Evolutionary conservation across 2,329 filamentous ascomycete genomes (phyloP).

Genomic region (Diaporthe sp.): DNA sequence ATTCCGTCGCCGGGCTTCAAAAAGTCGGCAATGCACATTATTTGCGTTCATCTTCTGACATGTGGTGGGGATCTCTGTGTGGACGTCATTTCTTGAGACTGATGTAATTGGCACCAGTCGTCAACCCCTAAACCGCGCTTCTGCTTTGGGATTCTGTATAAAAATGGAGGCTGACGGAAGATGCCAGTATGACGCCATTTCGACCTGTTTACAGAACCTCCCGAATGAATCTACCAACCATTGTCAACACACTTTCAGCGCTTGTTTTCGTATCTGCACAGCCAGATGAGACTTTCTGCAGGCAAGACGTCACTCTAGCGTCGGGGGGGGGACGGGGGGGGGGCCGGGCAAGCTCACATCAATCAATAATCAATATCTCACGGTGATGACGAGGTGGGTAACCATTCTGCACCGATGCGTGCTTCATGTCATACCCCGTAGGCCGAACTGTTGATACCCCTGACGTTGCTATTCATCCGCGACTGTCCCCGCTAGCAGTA

Average conservation of each 20-base stretch:
- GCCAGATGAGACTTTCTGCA: conserved; percentile 19
- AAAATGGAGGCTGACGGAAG: conserved; percentile 24
- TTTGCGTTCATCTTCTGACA: background rate
- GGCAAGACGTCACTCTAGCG: conserved; percentile 28
- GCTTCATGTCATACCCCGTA: background rate
- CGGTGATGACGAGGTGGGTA: conserved; percentile 7
- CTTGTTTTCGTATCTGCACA: conserved; percentile 27
- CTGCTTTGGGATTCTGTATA: background rate
- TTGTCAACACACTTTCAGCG: background rate
- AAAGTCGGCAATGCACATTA: background rate
- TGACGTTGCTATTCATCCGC: background rate
- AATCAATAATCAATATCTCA: background rate
- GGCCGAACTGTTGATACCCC: background rate
- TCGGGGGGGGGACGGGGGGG: background rate
- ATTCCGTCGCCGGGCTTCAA: background rate
- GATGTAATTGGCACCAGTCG: conserved; percentile 6
- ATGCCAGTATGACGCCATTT: conserved; percentile 30
- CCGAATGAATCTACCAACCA: background rate
- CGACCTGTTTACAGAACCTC: background rate
- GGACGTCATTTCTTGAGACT: conserved; percentile 6
- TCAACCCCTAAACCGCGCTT: background rate
- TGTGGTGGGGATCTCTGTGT: background rate
- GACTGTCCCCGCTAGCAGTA: too few relatives aligned
- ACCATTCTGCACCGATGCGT: background rate
- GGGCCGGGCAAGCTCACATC: conserved; percentile 3